These are phyloP conservation scores for Ampelomyces quisqualis DNA, from an alignment of 2,329 filamentous ascomycete genomes.

Conservation along the genomic window DNA sequence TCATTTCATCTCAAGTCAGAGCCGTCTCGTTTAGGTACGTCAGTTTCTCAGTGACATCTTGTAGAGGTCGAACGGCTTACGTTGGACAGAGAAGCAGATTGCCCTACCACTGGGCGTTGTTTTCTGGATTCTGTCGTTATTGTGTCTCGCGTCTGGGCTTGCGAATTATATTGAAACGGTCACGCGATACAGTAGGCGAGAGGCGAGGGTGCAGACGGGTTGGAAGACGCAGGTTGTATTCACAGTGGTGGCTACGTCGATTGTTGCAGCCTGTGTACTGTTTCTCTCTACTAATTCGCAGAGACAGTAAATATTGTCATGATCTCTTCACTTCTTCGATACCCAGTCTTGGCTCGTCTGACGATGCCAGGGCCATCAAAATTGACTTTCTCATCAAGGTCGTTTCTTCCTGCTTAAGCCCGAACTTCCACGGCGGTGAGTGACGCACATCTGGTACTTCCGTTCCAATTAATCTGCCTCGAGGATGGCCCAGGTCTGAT, in stretches of 20 bases:
- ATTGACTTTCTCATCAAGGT: no score
- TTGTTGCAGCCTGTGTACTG: conserved; percentile 46
- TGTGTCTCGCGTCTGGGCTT: conserved; percentile 75
- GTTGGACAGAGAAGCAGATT: conserved; percentile 76
- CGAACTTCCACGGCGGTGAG: no score
- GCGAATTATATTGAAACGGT: conserved; percentile 85
- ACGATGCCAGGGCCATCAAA: no score
- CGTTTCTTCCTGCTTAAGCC: no score
- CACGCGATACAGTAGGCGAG: conserved; percentile 74
- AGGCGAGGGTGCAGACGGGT: conserved; percentile 86
- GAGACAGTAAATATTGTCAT: conserved; percentile 14
- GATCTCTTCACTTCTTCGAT: conserved; percentile 7
- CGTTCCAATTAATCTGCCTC: conserved; percentile 51
- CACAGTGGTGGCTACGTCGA: conserved; percentile 44
- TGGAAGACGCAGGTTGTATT: conserved; percentile 85
- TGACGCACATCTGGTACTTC: background rate
- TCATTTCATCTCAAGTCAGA: conserved; percentile 84
- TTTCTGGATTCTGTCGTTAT: conserved; percentile 80
- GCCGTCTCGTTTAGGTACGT: conserved; percentile 49
- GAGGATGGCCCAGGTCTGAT: conserved; percentile 85
- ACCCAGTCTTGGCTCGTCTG: background rate
- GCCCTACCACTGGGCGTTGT: conserved; percentile 80
- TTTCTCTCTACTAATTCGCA: conserved; percentile 45
- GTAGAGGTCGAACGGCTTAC: no score
- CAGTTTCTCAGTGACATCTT: no score